Base-by-base conservation (phyloP, 306 rosid species). In the Cicer pinnatifidum region DNA sequence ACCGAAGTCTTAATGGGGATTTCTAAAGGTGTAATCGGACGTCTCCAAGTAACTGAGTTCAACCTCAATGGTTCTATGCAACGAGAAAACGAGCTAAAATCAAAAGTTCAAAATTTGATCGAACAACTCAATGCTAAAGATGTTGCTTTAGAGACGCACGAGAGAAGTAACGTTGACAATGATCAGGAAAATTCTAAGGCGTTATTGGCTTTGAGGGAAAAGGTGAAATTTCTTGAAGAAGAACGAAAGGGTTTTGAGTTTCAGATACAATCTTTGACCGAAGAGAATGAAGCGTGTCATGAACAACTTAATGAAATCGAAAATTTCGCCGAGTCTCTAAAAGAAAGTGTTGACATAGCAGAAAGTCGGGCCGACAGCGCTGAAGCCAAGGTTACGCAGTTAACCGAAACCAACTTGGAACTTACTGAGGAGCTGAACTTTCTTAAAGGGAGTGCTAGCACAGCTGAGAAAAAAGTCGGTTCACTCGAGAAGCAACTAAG, bases 391-490 rank as follows among this genome's bases (percentile, higher is more conserved):
- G 89, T 89, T 53, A 82, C 90, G 9, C 97, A 91, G 77, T 70
- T 89, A 78, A 88, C 85, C 2, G 97, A 93, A 72, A 83, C 95
- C 33, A 95, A 87, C 67, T n/a, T 86, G 53, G 99, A 91, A 78
- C 91, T 95, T 23, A 88, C 91, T 0, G 99, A 95, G 66, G 99
- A 95, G 89, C 81, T 90, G 79, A 86, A 64, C 80, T 95, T 88
- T 86, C 88, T 84, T 47, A 95, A 95, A 79, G 91, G 81, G 51
- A 91, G 88, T 76, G 92, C 89, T 8, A 84, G 84, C 51, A 79
- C 69, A 19, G 75, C 89, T 46, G 99, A 90, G 52, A 88, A 91
- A 80, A 95, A 90, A 84, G 88, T 95, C 16, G 97, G 97, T 44
- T 78, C 77, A 69, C 91, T 95, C 10, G 99, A 95, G 87, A 91